phyloP scores from a whole-genome alignment of 352 stramenopile species.

The Phytophthora lateralis region DNA sequence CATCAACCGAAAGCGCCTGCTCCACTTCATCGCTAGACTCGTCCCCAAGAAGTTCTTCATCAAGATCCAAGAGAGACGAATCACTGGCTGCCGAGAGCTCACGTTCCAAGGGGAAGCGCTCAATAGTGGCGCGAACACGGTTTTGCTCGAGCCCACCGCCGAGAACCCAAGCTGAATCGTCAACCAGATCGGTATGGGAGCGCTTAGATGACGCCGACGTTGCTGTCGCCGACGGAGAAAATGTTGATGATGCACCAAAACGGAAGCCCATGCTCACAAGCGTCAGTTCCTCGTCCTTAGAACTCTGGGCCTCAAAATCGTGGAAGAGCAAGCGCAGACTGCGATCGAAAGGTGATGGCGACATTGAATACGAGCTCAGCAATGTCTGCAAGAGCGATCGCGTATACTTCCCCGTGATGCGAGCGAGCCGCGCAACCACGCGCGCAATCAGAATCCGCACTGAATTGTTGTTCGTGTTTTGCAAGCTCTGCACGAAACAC shows the following conservation, averaged over 20 bases:
- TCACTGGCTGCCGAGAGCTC: slow-evolving; percentile 36
- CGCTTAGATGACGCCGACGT: slow-evolving; percentile 41
- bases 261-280: slow-evolving; percentile 61
- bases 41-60: slow-evolving; percentile 21
- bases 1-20: slow-evolving; percentile 2
- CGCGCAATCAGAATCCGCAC: slow-evolving; percentile 43
- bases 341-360: slow-evolving; percentile 63
- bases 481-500: slow-evolving; percentile 38
- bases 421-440: slow-evolving; percentile 49
- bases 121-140: slow-evolving; percentile 73
- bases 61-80: slow-evolving; percentile 35
- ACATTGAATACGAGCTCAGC: slow-evolving; percentile 73
- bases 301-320: slow-evolving; percentile 51
- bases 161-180: slow-evolving; percentile 74
- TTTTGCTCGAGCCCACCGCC: slow-evolving; percentile 63
- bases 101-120: slow-evolving; percentile 68
- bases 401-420: slow-evolving; percentile 47
- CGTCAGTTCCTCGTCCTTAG: slow-evolving; percentile 49
- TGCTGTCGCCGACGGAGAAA: slow-evolving; percentile 28
- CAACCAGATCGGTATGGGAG: slow-evolving; percentile 52
- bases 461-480: slow-evolving; percentile 15
- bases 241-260: slow-evolving; percentile 62
- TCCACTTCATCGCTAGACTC: slow-evolving; percentile 10
- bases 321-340: slow-evolving; percentile 58
- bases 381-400: slow-evolving; percentile 62